Evolutionary conservation across 2,329 filamentous ascomycete genomes (phyloP).

Genomic region (Rhexocercosporidium sp.): DNA sequence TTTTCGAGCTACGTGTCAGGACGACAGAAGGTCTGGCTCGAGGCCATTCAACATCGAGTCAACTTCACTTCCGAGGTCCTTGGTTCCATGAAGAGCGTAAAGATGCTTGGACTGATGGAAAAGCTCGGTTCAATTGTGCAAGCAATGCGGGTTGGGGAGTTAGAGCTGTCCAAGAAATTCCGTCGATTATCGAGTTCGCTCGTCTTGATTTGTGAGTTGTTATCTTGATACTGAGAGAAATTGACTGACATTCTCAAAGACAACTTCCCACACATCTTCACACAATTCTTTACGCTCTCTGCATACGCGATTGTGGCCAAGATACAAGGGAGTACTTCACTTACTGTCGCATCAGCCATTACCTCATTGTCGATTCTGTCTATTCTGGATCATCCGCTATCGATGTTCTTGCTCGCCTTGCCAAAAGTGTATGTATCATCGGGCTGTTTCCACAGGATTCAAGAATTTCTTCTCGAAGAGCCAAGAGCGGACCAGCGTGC

Average conservation of each 20-base stretch:
- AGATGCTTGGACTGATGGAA: constrained; percentile 8
- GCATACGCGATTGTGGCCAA: constrained; percentile 4
- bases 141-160: not conserved
- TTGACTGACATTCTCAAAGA: not conserved
- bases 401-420: constrained; percentile 4
- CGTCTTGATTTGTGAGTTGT: not conserved
- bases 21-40: constrained; percentile 7
- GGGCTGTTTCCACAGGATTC: constrained; percentile 5
- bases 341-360: not conserved
- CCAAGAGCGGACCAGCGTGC: constrained; percentile 1
- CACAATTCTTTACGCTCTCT: not conserved
- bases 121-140: constrained; percentile 5
- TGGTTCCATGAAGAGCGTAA: constrained; percentile 10
- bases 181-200: not conserved
- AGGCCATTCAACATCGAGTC: constrained; percentile 9
- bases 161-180: not conserved
- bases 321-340: not conserved
- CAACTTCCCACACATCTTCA: constrained; percentile 5
- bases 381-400: not conserved
- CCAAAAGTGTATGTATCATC: constrained; percentile 8
- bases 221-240: not conserved
- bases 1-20: not conserved
- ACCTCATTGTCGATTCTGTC: constrained; percentile 5
- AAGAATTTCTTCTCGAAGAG: constrained; percentile 8
- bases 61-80: constrained; percentile 6